phyloP scores from a whole-genome alignment of 2,329 filamentous ascomycete genomes.

The Apiospora phragmitis region DNA sequence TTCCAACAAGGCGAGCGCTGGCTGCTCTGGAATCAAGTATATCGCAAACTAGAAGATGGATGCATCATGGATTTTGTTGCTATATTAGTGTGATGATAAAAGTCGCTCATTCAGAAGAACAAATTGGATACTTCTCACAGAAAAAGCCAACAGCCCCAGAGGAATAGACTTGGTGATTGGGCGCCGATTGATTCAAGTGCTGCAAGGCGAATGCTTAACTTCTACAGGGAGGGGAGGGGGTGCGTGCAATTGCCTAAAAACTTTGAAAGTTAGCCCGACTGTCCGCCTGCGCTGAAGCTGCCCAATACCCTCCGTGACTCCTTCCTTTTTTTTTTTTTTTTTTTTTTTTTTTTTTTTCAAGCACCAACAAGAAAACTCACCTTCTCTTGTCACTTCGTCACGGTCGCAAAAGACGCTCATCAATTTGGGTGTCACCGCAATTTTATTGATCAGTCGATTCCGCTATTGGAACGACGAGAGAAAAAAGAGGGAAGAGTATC shows the following conservation, averaged over 20 bases:
- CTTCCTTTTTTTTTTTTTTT: background rate
- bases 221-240: background rate
- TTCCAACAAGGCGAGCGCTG: too few relatives aligned
- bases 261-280: background rate
- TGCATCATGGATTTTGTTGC: background rate
- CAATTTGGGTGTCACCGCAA: constrained; percentile 2
- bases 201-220: background rate
- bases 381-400: background rate
- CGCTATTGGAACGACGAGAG: background rate
- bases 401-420: background rate
- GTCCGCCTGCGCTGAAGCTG: background rate
- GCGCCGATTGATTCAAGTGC: background rate
- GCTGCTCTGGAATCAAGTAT: background rate
- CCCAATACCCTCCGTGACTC: background rate
- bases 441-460: constrained; percentile 1
- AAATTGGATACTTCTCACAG: background rate
- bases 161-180: background rate
- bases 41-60: background rate
- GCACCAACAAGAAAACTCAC: background rate
- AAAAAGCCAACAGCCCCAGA: background rate
- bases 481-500: background rate
- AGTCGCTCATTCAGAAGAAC: background rate
- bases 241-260: background rate
- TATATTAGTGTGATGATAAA: background rate
- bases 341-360: background rate